Base-by-base conservation (phyloP, 495 filamentous ascomycete species). In the Aspergillus steynii region DNA sequence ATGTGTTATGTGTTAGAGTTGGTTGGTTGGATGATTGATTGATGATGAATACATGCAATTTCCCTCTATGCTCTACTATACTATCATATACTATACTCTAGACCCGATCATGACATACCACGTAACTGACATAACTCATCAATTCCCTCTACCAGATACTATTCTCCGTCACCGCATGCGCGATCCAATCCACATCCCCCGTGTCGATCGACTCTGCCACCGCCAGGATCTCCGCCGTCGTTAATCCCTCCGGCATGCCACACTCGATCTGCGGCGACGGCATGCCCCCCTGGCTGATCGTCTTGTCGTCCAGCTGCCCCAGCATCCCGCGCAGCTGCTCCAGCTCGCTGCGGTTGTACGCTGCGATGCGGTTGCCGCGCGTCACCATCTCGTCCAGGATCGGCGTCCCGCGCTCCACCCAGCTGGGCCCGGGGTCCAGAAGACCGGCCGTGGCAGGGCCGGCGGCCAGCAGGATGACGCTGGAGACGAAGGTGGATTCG, bases 381-480 rank as follows among this genome's bases (percentile, higher is more conserved):
- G 69, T 64, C 53, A 77, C 73, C 63, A 80, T 79, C 37, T 78
- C 77, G 51, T 77, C 75, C 32, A 80, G 71, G 29, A 80, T 72
- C 28, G 63, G 26, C 53, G 73, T 70, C 9, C 68, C 68, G 52
- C 71, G 76, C 27, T 71, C 65, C 3, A 79, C 60, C 74, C 76
- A 79, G 20, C 62, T 68, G 26, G 65, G 64, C 37, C 67, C 64
- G 56, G 68, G 64, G 27, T 74, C 51, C 0, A 74, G 64, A 9
- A 61, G 56, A 3, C 61, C 56, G 51, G 79, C 74, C 47, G 76
- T 74, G 28, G 72, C 69, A 9, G 69, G 67, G 3, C 10, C 37
- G 9, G 68, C 68, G 20, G 77, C 65, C 10, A 75, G 63, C 12
- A 79, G 73, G 53, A 76, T 71, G 2, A 77, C 65, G 5, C 70